These are phyloP conservation scores for Castanea crenata DNA, from an alignment of 306 rosid species.

Conservation along the genomic window DNA sequence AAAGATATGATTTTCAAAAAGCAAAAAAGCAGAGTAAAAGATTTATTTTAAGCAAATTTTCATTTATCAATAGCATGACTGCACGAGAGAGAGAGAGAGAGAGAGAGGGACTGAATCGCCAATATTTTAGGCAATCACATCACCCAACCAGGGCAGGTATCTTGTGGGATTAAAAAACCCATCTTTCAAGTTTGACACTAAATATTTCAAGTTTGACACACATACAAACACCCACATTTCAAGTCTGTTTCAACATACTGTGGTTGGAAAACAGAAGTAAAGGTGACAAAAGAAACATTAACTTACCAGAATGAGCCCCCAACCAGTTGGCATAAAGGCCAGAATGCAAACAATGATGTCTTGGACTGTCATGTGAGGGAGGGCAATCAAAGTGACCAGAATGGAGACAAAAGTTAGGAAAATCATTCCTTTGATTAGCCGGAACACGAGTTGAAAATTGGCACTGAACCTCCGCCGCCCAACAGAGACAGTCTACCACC, in stretches of 20 bases:
- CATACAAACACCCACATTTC: neutral
- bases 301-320: constrained; percentile 94
- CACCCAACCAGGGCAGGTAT: neutral
- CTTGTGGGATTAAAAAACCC: neutral
- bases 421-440: constrained; percentile 87
- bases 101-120: neutral
- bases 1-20: neutral
- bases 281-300: neutral
- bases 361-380: constrained; percentile 81
- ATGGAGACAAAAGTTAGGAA: constrained; percentile 79
- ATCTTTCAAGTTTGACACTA: neutral
- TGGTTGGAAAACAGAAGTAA: neutral
- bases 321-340: constrained; percentile 99
- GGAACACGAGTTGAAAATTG: constrained; percentile 84
- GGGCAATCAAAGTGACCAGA: constrained; percentile 74
- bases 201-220: neutral
- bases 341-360: constrained; percentile 94
- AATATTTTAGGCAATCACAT: neutral
- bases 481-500: constrained; percentile 68
- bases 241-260: neutral
- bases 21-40: neutral
- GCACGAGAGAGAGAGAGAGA: neutral
- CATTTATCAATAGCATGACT: neutral
- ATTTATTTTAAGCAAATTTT: neutral
- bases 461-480: constrained; percentile 94